Conservation (phyloP, 2,329 filamentous ascomycete genomes). For the Penicillium sp. region DNA sequence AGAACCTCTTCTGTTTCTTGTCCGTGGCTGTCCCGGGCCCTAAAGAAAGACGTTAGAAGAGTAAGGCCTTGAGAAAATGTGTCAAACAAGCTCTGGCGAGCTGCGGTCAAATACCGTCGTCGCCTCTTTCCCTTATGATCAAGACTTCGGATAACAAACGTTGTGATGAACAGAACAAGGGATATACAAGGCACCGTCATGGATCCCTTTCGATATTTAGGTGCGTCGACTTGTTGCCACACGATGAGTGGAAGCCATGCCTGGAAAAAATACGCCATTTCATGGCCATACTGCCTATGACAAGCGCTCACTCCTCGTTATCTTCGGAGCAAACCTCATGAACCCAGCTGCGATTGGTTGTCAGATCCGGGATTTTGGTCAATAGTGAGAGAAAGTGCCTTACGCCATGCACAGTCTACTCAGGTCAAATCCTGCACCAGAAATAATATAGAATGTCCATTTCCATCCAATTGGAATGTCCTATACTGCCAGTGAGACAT, state of each 20-base stretch:
- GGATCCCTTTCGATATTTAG: constrained; percentile 65
- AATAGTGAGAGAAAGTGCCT: constrained; percentile 26
- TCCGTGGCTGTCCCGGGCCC: neutral
- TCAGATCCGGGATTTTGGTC: neutral
- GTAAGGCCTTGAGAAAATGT: neutral
- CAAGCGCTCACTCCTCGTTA: constrained; percentile 70
- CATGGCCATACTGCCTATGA: constrained; percentile 71
- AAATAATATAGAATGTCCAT: constrained; percentile 67
- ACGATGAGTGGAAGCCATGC: constrained; percentile 71
- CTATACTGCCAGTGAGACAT: constrained; percentile 56
- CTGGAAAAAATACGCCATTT: constrained; percentile 72
- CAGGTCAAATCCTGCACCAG: constrained; percentile 55
- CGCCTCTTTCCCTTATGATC: constrained; percentile 16
- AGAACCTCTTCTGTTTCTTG: constrained; percentile 10
- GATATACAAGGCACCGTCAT: constrained; percentile 61
- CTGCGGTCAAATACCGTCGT: constrained; percentile 10
- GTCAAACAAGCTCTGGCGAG: neutral
- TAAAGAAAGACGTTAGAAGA: neutral
- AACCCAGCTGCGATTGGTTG: constrained; percentile 49
- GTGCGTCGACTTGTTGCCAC: constrained; percentile 69
- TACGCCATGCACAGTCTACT: constrained; percentile 59
- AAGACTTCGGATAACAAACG: constrained; percentile 51
- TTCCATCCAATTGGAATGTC: constrained; percentile 62
- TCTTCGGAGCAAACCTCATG: constrained; percentile 62
- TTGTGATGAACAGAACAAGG: constrained; percentile 56